These are phyloP conservation scores for Pichia sp. DNA, from an alignment of 1,139 yeast genomes.

Conservation along the genomic window DNA sequence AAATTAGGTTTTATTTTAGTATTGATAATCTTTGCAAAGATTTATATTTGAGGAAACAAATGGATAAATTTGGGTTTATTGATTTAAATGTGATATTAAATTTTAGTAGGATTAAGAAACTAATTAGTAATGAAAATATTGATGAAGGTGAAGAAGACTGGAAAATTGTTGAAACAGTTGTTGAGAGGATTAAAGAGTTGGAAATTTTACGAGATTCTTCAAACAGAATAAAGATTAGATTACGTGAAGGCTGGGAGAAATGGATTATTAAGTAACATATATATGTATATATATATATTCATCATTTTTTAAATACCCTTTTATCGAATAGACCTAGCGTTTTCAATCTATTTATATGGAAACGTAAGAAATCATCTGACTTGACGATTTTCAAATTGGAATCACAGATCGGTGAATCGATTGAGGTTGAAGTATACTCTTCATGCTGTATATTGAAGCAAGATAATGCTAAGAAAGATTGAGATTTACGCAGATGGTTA, in stretches of 20 bases:
- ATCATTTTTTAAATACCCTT: slow-evolving; percentile 18
- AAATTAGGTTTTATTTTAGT: slow-evolving; percentile 80
- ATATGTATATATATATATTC: too few species aligned
- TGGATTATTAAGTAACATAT: slow-evolving; percentile 35
- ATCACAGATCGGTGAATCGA: too few species aligned
- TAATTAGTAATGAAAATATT: slow-evolving; percentile 41
- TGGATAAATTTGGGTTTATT: slow-evolving; percentile 70
- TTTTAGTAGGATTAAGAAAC: slow-evolving; percentile 61
- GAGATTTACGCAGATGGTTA: slow-evolving; percentile 9
- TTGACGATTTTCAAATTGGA: slow-evolving; percentile 16
- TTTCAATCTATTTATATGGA: slow-evolving; percentile 20
- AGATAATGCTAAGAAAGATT: neutral
- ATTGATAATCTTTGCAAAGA: slow-evolving; percentile 81
- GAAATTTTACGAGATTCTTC: slow-evolving; percentile 23
- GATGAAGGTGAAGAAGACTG: too few species aligned
- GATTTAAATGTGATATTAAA: slow-evolving; percentile 51
- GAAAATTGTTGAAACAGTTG: slow-evolving; percentile 31
- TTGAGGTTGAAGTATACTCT: too few species aligned
- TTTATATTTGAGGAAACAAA: slow-evolving; percentile 63
- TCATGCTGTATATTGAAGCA: too few species aligned
- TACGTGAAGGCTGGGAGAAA: slow-evolving; percentile 35
- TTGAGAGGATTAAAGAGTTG: slow-evolving; percentile 31
- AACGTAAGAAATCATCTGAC: slow-evolving; percentile 17
- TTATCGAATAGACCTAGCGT: slow-evolving; percentile 20
- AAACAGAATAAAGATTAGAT: slow-evolving; percentile 32